Base-by-base conservation (phyloP, 164 flowering plant species). In the Annona squamosa region DNA sequence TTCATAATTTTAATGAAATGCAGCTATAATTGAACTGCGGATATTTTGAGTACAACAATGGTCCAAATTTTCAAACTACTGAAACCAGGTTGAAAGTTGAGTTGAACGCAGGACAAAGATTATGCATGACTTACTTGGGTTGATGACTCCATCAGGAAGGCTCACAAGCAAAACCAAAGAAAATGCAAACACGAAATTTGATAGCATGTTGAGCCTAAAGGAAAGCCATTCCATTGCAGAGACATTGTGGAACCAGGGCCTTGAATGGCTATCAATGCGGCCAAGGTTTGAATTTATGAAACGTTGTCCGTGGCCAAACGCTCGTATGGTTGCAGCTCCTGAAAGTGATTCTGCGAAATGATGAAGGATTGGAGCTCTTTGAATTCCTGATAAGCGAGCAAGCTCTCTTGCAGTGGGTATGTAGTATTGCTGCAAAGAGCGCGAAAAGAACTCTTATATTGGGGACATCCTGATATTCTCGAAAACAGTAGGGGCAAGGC, bases 221-320 rank as follows among this genome's bases (percentile, higher is more conserved):
- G 91, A 91, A 65, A 93, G 91, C 98, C 98, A 94, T 79, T 94
- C 98, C 94, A 92, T 89, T 65, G 98, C 93, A 10, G 98, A 73
- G n/a, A 88, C 85, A 79, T 86, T 91, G 71, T 93, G 96, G 79
- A 91, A 93, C 98, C 98, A 91, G 72, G 94, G 97, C 81, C 91
- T 89, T 68, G 98, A 91, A 73, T 86, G 86, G 74, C 80, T 78
- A 78, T 94, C 90, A 46, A 90, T 80, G 3, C 88, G 93, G 18
- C 67, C 73, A 2, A 89, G 86, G 73, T 91, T 94, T 70, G 82
- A 71, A 64, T 80, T 1, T 6, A 46, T 77, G 77, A 94, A 94
- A 48, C 97, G 90, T 4, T 76, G 80, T 82, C 82, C 84, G 69
- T 92, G 97, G 67, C 84, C 85, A 75, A 92, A 94, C 64, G 97